Evolutionary conservation across 2,329 filamentous ascomycete genomes (phyloP).

Genomic region (Fusarium sambucinum): DNA sequence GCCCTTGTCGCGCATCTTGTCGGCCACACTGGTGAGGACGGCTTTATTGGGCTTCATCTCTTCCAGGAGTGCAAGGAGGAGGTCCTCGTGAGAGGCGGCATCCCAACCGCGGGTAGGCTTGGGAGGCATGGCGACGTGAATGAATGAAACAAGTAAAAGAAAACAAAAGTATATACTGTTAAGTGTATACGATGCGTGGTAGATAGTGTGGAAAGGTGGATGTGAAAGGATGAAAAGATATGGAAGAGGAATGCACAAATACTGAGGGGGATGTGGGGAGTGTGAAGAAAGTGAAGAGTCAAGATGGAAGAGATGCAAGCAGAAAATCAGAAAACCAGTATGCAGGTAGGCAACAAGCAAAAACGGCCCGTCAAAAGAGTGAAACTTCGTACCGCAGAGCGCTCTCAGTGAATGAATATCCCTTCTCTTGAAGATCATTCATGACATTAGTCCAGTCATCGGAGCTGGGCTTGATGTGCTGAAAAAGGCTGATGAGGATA

Average conservation of each 20-base stretch:
- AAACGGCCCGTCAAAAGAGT: not conserved
- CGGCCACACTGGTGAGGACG: slow-evolving; percentile 50
- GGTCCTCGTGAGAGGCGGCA: slow-evolving; percentile 54
- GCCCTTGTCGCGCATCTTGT: slow-evolving; percentile 51
- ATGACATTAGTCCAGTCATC: slow-evolving; percentile 55
- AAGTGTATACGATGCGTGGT: not conserved
- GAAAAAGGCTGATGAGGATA: slow-evolving; percentile 58
- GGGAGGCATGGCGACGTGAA: slow-evolving; percentile 8
- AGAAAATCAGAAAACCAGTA: not conserved
- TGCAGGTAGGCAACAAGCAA: slow-evolving; percentile 6
- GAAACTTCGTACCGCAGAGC: slow-evolving; percentile 56
- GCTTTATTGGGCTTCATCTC: slow-evolving; percentile 53
- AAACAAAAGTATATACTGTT: not conserved
- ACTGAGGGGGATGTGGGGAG: slow-evolving; percentile 4
- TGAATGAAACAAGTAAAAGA: not conserved
- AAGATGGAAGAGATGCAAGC: not conserved
- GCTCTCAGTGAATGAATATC: slow-evolving; percentile 56
- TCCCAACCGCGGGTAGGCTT: slow-evolving; percentile 51
- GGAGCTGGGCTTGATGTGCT: slow-evolving; percentile 51
- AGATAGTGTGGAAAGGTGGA: not conserved
- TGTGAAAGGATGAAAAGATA: slow-evolving; percentile 1
- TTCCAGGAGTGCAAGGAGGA: slow-evolving; percentile 55
- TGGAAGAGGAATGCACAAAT: not conserved
- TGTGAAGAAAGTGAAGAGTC: not conserved
- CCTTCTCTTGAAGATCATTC: slow-evolving; percentile 53